Conservation (phyloP, 257 asterid genomes). For the Agastache rugosa region DNA sequence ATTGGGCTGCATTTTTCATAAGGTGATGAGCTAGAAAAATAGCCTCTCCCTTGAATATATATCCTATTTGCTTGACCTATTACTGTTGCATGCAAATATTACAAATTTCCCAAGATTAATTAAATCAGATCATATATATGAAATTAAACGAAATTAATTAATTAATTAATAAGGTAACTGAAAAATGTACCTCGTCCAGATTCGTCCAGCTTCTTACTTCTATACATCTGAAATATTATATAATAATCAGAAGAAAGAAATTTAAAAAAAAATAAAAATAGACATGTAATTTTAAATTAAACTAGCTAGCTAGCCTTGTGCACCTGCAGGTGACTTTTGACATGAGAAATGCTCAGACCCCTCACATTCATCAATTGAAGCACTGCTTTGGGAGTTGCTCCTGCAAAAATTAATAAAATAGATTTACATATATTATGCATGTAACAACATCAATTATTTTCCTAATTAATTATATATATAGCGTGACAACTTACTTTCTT, state of each 20-base stretch:
- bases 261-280: background rate
- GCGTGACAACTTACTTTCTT: conserved; percentile 69
- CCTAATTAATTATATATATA: too few relatives aligned
- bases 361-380: conserved; percentile 89
- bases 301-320: background rate
- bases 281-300: background rate
- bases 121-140: background rate
- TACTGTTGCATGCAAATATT: conserved; percentile 48
- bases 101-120: background rate
- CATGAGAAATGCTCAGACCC: conserved; percentile 92
- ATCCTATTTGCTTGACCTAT: conserved; percentile 61
- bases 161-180: too few relatives aligned
- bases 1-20: conserved; percentile 52
- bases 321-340: conserved; percentile 97
- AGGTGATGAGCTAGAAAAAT: conserved; percentile 39
- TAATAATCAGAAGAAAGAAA: background rate
- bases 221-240: conserved; percentile 74
- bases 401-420: conserved; percentile 41
- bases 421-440: too few relatives aligned
- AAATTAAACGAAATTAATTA: background rate
- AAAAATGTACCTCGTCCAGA: conserved; percentile 73
- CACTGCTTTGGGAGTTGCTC: conserved; percentile 95
- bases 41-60: conserved; percentile 56
- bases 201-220: conserved; percentile 89
- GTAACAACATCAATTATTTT: too few relatives aligned